phyloP scores from a whole-genome alignment of 1,284 basidiomycete genomes.

The Rhodotorula mucilaginosa region DNA sequence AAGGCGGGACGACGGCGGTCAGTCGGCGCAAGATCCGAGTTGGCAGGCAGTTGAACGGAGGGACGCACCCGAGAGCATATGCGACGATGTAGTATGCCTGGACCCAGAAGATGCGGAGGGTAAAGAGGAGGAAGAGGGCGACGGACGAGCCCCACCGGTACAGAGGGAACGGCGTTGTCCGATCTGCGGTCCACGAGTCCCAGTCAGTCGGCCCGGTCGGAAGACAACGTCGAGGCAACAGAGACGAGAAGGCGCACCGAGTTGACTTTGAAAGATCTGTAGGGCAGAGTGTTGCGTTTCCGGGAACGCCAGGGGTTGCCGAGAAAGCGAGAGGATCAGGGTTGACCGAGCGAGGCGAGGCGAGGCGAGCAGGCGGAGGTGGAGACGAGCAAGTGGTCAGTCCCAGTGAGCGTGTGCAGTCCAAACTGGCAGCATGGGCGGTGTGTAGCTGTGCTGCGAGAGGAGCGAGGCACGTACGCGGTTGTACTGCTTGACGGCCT shows the following conservation, averaged over 20 bases:
- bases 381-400: not conserved
- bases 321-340: too few species aligned
- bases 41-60: not conserved
- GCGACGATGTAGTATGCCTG: constrained; percentile 59
- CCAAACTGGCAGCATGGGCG: too few species aligned
- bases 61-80: constrained; percentile 44
- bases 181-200: constrained; percentile 57
- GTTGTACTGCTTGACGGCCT: constrained; percentile 23
- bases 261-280: constrained; percentile 1
- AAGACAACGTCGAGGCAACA: too few species aligned
- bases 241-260: not conserved
- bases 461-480: constrained; percentile 7
- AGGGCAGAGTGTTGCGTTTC: not conserved
- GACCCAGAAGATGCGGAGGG: constrained; percentile 79
- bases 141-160: constrained; percentile 85
- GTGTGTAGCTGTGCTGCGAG: not conserved
- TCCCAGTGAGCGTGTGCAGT: not conserved
- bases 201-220: not conserved
- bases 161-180: constrained; percentile 81
- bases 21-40: too few species aligned
- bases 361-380: too few species aligned
- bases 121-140: constrained; percentile 71
- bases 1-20: not conserved
- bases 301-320: too few species aligned
- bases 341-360: too few species aligned